A percentile compares a stretch with the other conserved stretches of the same genome.
Evolutionary conservation across 345 rosid genomes (phyloP).

Genomic region (Arabis hirsuta): DNA sequence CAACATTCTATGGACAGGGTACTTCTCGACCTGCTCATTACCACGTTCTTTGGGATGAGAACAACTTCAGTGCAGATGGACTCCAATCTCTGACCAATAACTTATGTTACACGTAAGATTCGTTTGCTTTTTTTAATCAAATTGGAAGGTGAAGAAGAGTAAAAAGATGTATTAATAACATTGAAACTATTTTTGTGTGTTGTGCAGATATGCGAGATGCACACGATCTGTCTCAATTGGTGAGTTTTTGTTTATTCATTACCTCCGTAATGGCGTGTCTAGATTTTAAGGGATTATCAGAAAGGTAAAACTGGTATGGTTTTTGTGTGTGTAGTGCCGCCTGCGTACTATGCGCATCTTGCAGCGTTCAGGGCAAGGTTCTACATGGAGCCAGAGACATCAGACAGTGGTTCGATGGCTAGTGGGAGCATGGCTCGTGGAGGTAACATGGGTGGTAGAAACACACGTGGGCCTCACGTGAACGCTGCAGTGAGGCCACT

Average conservation of each 20-base stretch:
- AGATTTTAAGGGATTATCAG: too few relatives aligned
- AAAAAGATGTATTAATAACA: neutral
- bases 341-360: slow-evolving; percentile 96
- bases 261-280: neutral
- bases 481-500: slow-evolving; percentile 83
- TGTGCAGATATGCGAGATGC: slow-evolving; percentile 90
- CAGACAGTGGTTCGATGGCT: slow-evolving; percentile 93
- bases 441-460: slow-evolving; percentile 61
- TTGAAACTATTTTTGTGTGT: neutral
- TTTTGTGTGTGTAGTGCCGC: slow-evolving; percentile 73
- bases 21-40: slow-evolving; percentile 98
- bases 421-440: slow-evolving; percentile 72
- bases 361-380: slow-evolving; percentile 98
- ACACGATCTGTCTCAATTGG: slow-evolving; percentile 97
- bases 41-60: slow-evolving; percentile 99
- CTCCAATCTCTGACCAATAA: slow-evolving; percentile 90
- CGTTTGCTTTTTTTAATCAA: neutral
- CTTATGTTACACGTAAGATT: slow-evolving; percentile 88
- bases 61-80: slow-evolving; percentile 93
- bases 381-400: slow-evolving; percentile 98
- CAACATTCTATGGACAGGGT: slow-evolving; percentile 54
- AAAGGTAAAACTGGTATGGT: neutral
- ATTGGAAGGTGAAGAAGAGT: neutral
- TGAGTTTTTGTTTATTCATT: slow-evolving; percentile 39
- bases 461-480: slow-evolving; percentile 63